These are phyloP conservation scores for Shiraia bambusicola DNA, from an alignment of 2,329 filamentous ascomycete species.

Conservation along the genomic window DNA sequence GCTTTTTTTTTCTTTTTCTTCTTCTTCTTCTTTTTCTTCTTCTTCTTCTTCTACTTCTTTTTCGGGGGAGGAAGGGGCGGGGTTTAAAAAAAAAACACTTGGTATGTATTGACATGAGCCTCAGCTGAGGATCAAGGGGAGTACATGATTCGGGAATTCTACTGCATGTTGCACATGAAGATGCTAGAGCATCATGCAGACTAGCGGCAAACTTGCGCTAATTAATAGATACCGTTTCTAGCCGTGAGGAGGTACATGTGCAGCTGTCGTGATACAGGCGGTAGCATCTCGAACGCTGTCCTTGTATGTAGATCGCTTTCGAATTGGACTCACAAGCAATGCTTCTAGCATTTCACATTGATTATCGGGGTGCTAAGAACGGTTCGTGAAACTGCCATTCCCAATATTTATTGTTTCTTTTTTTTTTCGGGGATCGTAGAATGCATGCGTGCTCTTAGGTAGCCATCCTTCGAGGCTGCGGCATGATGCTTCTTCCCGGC, in stretches of 20 bases:
- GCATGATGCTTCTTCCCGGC: conserved; percentile 5
- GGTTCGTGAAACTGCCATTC: not conserved
- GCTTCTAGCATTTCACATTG: not conserved
- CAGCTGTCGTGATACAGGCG: conserved; percentile 21
- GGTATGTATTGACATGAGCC: conserved; percentile 24
- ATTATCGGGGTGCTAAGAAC: not conserved
- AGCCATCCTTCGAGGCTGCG: conserved; percentile 1
- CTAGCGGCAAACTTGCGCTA: conserved; percentile 1
- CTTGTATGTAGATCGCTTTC: too few species aligned
- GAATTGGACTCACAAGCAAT: conserved; percentile 2
- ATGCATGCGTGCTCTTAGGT: conserved; percentile 6
- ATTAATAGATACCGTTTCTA: conserved; percentile 27
- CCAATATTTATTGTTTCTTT: too few species aligned
- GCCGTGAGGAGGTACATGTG: conserved; percentile 16
- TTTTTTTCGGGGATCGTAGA: too few species aligned
- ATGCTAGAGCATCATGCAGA: conserved; percentile 6
- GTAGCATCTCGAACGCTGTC: conserved; percentile 2
- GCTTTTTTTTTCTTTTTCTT: too few species aligned
- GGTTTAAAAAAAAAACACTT: too few species aligned
- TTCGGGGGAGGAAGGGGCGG: too few species aligned
- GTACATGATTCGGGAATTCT: not conserved
- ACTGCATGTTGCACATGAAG: conserved; percentile 5
- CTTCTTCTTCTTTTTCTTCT: not conserved
- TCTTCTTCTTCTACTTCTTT: too few species aligned
- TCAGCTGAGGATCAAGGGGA: conserved; percentile 16